Evolutionary conservation across 331 rosid species (phyloP).

Genomic region (Malus hybrid): DNA sequence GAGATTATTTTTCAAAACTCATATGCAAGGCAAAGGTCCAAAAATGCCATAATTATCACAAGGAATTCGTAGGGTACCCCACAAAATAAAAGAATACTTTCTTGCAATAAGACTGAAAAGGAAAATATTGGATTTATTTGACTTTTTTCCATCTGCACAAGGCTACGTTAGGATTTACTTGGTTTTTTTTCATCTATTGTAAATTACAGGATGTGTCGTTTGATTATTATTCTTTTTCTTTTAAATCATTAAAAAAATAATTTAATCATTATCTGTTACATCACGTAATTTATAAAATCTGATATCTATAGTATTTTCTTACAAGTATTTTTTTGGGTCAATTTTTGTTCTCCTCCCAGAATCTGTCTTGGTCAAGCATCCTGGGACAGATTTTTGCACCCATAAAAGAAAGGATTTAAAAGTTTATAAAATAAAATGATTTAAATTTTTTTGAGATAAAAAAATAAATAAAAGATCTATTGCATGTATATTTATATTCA

Average conservation of each 20-base stretch:
- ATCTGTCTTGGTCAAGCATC: conserved; percentile 13
- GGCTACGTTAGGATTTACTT: conserved; percentile 27
- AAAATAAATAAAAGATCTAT: not conserved
- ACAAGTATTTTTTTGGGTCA: conserved; percentile 1
- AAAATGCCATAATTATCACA: conserved; percentile 25
- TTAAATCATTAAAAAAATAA: too few species aligned
- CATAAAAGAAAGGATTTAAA: not conserved
- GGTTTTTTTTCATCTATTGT: not conserved
- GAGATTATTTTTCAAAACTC: not conserved
- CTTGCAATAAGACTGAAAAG: conserved; percentile 29
- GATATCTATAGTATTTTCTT: too few species aligned
- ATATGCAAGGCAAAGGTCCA: conserved; percentile 26
- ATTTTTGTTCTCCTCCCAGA: conserved; percentile 3
- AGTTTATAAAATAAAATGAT: not conserved
- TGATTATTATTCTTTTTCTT: too few species aligned
- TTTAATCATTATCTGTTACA: too few species aligned
- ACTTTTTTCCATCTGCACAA: conserved; percentile 31
- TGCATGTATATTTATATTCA: not conserved
- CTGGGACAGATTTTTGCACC: conserved; percentile 4
- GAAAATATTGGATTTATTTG: conserved; percentile 41
- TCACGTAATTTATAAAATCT: too few species aligned
- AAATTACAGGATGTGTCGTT: too few species aligned
- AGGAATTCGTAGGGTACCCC: conserved; percentile 43
- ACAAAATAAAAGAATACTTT: conserved; percentile 3
- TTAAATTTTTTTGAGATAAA: too few species aligned